A percentile compares a stretch with the other conserved stretches of the same genome.
Conservation (phyloP, 805 yeast genomes). For the Starmera pachycereana region DNA sequence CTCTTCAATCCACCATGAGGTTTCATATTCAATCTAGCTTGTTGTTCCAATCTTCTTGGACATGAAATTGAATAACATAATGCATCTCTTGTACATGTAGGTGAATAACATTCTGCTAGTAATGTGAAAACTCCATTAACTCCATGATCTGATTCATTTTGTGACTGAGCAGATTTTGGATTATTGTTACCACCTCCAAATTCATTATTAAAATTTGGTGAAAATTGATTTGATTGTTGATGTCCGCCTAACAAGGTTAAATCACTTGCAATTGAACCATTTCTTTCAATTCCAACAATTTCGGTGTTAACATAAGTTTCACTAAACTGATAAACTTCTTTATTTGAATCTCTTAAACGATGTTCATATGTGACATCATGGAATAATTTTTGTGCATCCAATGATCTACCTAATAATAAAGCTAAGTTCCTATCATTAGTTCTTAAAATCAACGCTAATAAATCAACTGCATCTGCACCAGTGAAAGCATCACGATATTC, state of each 20-base stretch:
- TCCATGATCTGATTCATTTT: slow-evolving; percentile 16
- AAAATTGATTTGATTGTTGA: not conserved
- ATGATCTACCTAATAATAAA: slow-evolving; percentile 74
- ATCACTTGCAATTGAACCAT: slow-evolving; percentile 13
- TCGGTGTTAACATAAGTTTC: slow-evolving; percentile 35
- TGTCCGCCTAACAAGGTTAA: slow-evolving; percentile 7
- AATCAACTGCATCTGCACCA: slow-evolving; percentile 89
- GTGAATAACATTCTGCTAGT: slow-evolving; percentile 90
- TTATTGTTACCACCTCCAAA: not conserved
- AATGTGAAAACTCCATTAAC: slow-evolving; percentile 91
- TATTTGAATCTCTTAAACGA: slow-evolving; percentile 75
- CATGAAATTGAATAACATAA: slow-evolving; percentile 94
- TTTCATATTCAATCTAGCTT: slow-evolving; percentile 81
- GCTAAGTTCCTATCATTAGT: slow-evolving; percentile 91
- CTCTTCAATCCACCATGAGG: slow-evolving; percentile 78
- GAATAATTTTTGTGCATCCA: slow-evolving; percentile 90
- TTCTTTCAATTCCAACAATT: slow-evolving; percentile 19
- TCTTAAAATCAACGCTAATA: slow-evolving; percentile 74
- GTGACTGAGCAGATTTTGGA: slow-evolving; percentile 4
- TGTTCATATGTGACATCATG: slow-evolving; percentile 96
- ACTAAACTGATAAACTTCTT: slow-evolving; percentile 80
- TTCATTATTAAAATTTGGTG: too few relatives aligned
- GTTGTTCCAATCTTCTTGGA: slow-evolving; percentile 92
- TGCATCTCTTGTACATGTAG: slow-evolving; percentile 84
- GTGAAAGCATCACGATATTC: slow-evolving; percentile 90